Evolutionary conservation across 2,329 filamentous ascomycete species (phyloP).

Genomic region (Reticulascus tulasneorum): DNA sequence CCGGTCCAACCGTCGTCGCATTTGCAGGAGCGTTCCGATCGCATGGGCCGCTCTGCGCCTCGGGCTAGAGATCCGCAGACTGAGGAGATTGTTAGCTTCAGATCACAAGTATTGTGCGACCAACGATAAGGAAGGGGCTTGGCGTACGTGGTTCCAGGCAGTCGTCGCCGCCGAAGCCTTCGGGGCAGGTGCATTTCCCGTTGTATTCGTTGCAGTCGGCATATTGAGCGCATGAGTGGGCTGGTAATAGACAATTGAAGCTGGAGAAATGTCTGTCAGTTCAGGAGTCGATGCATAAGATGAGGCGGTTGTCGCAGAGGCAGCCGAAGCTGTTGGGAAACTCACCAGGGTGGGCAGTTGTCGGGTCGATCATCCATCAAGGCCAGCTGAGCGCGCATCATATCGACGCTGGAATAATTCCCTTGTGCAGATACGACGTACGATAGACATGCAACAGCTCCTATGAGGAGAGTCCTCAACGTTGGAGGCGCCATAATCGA

Average conservation of each 20-base stretch:
- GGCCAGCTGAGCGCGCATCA: conserved; percentile 62
- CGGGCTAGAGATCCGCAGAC: conserved; percentile 85
- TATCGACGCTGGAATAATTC: conserved; percentile 60
- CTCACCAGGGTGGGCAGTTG: conserved; percentile 74
- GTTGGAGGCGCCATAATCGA: conserved; percentile 33
- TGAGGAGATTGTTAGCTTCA: conserved; percentile 22
- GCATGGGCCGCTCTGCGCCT: conserved; percentile 75
- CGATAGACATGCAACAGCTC: conserved; percentile 36
- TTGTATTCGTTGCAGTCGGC: conserved; percentile 84
- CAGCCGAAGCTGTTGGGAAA: conserved; percentile 16
- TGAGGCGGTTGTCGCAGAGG: not conserved
- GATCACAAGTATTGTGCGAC: conserved; percentile 2
- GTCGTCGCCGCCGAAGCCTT: conserved; percentile 91
- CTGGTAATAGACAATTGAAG: conserved; percentile 96
- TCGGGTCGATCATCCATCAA: conserved; percentile 70
- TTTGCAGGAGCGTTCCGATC: conserved; percentile 63
- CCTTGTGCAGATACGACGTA: conserved; percentile 34
- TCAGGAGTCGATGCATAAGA: not conserved
- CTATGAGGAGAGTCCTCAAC: conserved; percentile 33
- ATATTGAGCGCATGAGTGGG: conserved; percentile 88
- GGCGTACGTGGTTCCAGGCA: conserved; percentile 73
- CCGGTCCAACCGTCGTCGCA: conserved; percentile 94
- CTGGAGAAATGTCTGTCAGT: conserved; percentile 41
- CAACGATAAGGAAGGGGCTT: not conserved
- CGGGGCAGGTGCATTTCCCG: conserved; percentile 87